Evolutionary conservation across 1,284 basidiomycete species (phyloP).

Genomic region (Anthracocystis panici-leucophaei): DNA sequence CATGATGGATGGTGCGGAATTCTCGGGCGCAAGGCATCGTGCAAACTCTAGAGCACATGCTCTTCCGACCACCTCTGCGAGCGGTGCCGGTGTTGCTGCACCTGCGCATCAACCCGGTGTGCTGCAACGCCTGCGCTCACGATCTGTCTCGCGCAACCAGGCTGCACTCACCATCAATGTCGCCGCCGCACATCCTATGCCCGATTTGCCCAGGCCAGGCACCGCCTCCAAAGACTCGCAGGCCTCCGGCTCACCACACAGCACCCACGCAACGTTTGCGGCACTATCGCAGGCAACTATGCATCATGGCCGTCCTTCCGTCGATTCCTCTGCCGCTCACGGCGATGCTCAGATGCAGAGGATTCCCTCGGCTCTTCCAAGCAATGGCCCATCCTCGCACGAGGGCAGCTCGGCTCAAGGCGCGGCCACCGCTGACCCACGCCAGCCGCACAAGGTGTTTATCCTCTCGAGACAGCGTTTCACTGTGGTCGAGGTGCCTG

Average conservation of each 20-base stretch:
- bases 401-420: constrained; percentile 6
- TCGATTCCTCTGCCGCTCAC: constrained; percentile 4
- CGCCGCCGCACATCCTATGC: constrained; percentile 35
- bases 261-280: constrained; percentile 29
- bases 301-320: constrained; percentile 27
- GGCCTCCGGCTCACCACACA: constrained; percentile 38
- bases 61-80: constrained; percentile 16
- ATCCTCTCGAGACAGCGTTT: constrained; percentile 58
- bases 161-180: constrained; percentile 39
- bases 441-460: constrained; percentile 53
- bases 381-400: constrained; percentile 10
- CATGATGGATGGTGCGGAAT: constrained; percentile 12
- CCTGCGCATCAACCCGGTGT: constrained; percentile 27
- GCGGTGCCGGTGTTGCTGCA: not conserved
- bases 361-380: constrained; percentile 5
- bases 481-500: constrained; percentile 46
- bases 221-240: constrained; percentile 48
- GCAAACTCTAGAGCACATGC: constrained; percentile 17
- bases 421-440: constrained; percentile 3
- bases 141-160: constrained; percentile 33
- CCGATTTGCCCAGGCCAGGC: constrained; percentile 32
- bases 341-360: constrained; percentile 22
- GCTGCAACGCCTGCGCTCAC: constrained; percentile 34
- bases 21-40: constrained; percentile 20
- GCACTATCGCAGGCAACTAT: constrained; percentile 28